A percentile compares a stretch with the other conserved stretches of the same genome.
These are phyloP conservation scores for Xylaria polymorpha DNA, from an alignment of 2,329 filamentous ascomycete genomes.

Conservation along the genomic window DNA sequence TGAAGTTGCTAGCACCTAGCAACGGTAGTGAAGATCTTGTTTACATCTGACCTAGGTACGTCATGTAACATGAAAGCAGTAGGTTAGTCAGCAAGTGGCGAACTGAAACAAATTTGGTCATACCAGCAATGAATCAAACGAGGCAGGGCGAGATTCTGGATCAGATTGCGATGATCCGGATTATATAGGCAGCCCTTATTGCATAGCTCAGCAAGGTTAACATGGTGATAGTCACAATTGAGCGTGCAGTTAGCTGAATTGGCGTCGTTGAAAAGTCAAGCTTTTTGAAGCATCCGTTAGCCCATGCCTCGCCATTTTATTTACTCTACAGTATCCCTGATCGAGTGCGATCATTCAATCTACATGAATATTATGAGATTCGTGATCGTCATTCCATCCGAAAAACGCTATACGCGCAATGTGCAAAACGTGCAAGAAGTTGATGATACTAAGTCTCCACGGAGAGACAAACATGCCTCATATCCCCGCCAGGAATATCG, in stretches of 20 bases:
- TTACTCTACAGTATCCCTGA: constrained; percentile 35
- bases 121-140: not conserved
- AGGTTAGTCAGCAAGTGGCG: not conserved
- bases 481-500: not conserved
- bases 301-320: constrained; percentile 20
- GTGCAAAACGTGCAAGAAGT: constrained; percentile 25
- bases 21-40: not conserved
- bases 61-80: not conserved
- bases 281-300: not conserved
- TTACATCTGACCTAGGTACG: not conserved
- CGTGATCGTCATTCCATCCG: constrained; percentile 30
- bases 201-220: not conserved
- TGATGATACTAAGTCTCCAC: constrained; percentile 7
- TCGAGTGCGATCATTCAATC: constrained; percentile 28
- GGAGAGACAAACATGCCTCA: constrained; percentile 7
- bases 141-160: not conserved
- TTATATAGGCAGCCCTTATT: not conserved
- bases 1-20: not conserved
- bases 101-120: not conserved
- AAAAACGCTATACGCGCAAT: constrained; percentile 15
- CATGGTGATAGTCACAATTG: constrained; percentile 57
- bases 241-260: not conserved
- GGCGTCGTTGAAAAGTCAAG: not conserved
- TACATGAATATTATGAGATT: constrained; percentile 33
- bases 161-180: not conserved